Percentiles rank a stretch among this genome's conserved stretches.
These are phyloP conservation scores for Pleurotus platypus DNA, from an alignment of 768 basidiomycete genomes.

Conservation along the genomic window DNA sequence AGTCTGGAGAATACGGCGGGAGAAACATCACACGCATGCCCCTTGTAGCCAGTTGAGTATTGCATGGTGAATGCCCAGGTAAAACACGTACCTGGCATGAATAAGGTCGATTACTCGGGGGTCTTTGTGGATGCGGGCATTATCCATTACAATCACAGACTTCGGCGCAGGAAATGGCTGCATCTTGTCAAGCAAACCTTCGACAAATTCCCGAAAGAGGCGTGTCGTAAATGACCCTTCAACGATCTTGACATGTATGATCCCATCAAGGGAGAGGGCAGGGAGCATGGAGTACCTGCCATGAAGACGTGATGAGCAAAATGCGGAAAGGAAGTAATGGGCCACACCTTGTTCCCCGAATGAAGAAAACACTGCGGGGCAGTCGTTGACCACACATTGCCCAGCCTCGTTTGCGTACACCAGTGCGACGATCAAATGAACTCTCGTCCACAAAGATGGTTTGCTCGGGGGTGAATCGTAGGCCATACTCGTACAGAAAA, in stretches of 20 bases:
- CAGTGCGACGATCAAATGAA: slow-evolving; percentile 23
- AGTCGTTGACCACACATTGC: slow-evolving; percentile 19
- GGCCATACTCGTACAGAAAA: slow-evolving; percentile 9
- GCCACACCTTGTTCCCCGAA: slow-evolving; percentile 23
- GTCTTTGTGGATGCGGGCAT: slow-evolving; percentile 29
- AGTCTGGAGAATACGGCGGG: slow-evolving; percentile 10
- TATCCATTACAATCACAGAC: slow-evolving; percentile 37
- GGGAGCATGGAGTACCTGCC: slow-evolving; percentile 31
- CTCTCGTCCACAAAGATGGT: slow-evolving; percentile 33
- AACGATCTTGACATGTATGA: slow-evolving; percentile 24
- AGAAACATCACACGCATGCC: slow-evolving; percentile 9
- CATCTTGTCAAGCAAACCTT: slow-evolving; percentile 30
- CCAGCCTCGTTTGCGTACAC: slow-evolving; percentile 21
- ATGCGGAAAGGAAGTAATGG: not conserved
- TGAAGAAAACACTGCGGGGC: slow-evolving; percentile 20
- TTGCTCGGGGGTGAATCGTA: slow-evolving; percentile 18
- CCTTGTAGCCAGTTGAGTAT: not conserved
- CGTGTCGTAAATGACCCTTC: slow-evolving; percentile 23
- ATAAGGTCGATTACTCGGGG: slow-evolving; percentile 23
- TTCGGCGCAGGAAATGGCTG: slow-evolving; percentile 29
- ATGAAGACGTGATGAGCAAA: not conserved
- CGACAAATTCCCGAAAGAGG: slow-evolving; percentile 27
- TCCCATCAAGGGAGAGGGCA: slow-evolving; percentile 29
- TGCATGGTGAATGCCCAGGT: not conserved
- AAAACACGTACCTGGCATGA: slow-evolving; percentile 23